phyloP scores from a whole-genome alignment of 306 rosid genomes.

The Quercus engelmannii region DNA sequence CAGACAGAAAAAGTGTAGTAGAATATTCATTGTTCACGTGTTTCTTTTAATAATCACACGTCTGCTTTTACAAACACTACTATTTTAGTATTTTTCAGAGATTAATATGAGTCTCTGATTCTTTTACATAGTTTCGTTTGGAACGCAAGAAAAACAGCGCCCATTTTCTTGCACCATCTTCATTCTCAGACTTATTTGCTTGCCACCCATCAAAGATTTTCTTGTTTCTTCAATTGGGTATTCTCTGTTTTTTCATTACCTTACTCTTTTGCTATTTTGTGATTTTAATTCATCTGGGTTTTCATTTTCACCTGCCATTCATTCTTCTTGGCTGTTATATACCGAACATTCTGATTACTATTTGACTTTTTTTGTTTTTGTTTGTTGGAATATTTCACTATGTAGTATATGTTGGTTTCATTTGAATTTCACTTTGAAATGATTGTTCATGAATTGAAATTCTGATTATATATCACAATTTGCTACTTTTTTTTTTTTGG shows the following conservation, averaged over 20 bases:
- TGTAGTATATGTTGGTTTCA: background rate
- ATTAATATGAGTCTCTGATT: background rate
- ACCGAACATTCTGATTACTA: background rate
- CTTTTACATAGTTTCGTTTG: background rate
- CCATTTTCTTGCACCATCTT: background rate
- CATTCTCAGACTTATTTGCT: background rate
- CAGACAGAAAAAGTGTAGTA: background rate
- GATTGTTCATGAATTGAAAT: background rate
- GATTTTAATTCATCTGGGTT: background rate
- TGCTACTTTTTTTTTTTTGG: background rate
- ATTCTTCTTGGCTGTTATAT: background rate
- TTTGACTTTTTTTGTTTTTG: background rate
- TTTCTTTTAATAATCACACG: background rate
- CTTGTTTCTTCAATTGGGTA: slow-evolving; percentile 5
- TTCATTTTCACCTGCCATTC: background rate
- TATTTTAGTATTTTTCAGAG: background rate
- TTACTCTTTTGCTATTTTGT: background rate
- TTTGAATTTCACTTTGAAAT: background rate
- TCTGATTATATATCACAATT: background rate
- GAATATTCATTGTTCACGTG: background rate
- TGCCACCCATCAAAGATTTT: background rate
- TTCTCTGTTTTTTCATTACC: background rate
- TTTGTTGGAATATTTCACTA: background rate
- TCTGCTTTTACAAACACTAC: background rate
- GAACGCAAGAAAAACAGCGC: background rate